Percentiles rank a stretch among this genome's conserved stretches.
phyloP scores from a whole-genome alignment of 169 alveolate species.

The Plasmodium fragile region DNA sequence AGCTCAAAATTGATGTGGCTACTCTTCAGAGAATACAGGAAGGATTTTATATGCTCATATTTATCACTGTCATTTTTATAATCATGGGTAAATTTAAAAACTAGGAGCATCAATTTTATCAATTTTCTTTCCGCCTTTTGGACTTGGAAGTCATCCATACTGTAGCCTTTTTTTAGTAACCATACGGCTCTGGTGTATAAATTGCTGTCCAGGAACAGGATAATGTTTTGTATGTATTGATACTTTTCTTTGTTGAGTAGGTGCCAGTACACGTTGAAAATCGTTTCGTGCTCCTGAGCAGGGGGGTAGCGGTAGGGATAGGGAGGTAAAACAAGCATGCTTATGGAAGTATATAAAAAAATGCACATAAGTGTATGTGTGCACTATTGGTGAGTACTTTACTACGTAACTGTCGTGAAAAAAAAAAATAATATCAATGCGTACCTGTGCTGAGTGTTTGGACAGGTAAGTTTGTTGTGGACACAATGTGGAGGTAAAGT shows the following conservation, averaged over 20 bases:
- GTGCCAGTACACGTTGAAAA: slow-evolving; percentile 69
- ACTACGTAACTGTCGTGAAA: not conserved
- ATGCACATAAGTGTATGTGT: not conserved
- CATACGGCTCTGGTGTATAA: slow-evolving; percentile 71
- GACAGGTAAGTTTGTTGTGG: slow-evolving; percentile 71
- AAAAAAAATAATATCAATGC: not conserved
- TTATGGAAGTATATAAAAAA: not conserved
- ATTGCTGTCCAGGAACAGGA: slow-evolving; percentile 57
- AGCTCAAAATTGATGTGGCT: slow-evolving; percentile 62
- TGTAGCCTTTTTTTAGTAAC: slow-evolving; percentile 61
- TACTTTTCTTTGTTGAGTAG: slow-evolving; percentile 52
- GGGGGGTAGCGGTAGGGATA: not conserved
- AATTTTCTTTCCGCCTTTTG: slow-evolving; percentile 67
- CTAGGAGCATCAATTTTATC: slow-evolving; percentile 61
- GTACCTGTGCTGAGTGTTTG: slow-evolving; percentile 66
- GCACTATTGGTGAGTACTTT: slow-evolving; percentile 2
- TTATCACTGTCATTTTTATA: slow-evolving; percentile 34
- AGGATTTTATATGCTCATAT: slow-evolving; percentile 61
- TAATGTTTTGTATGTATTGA: slow-evolving; percentile 59
- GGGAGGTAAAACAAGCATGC: not conserved
- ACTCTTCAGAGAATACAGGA: slow-evolving; percentile 26
- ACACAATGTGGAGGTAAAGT: slow-evolving; percentile 62
- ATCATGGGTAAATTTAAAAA: slow-evolving; percentile 61
- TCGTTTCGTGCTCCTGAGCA: slow-evolving; percentile 57
- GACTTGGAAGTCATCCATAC: slow-evolving; percentile 60